A percentile compares a stretch with the other conserved stretches of the same genome.
Evolutionary conservation across 495 filamentous ascomycete genomes (phyloP).

Genomic region (Tuber magnatum): DNA sequence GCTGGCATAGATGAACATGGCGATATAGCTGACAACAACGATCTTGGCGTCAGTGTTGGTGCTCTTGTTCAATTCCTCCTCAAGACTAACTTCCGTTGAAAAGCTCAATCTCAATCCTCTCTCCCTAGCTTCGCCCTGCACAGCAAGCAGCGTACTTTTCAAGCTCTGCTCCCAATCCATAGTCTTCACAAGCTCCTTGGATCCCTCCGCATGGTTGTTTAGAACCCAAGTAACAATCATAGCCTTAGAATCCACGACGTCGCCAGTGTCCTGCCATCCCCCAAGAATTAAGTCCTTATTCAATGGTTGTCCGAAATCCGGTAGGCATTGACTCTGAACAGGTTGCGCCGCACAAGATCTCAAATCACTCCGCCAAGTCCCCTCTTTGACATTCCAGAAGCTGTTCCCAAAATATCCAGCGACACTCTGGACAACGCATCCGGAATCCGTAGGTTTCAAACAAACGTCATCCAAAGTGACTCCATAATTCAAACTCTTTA

Average conservation of each 20-base stretch:
- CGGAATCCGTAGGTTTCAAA: conserved; percentile 83
- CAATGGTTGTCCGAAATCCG: conserved; percentile 77
- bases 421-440: conserved; percentile 85
- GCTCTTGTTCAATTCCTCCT: conserved; percentile 89
- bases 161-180: conserved; percentile 85
- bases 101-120: conserved; percentile 81
- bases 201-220: conserved; percentile 72
- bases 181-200: conserved; percentile 58
- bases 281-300: conserved; percentile 79
- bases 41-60: conserved; percentile 98
- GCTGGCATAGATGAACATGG: conserved; percentile 97
- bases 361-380: conserved; percentile 63
- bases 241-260: conserved; percentile 67
- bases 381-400: conserved; percentile 53
- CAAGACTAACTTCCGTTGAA: conserved; percentile 85
- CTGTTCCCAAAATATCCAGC: conserved; percentile 75
- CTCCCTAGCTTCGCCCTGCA: conserved; percentile 71
- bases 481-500: conserved; percentile 58
- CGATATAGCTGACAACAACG: conserved; percentile 90
- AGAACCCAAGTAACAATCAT: conserved; percentile 95
- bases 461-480: conserved; percentile 75
- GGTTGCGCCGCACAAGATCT: conserved; percentile 66
- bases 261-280: conserved; percentile 59
- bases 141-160: conserved; percentile 57
- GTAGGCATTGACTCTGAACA: conserved; percentile 64